Percentiles rank a stretch among this genome's conserved stretches.
Evolutionary conservation across 2,329 filamentous ascomycete species (phyloP).

Genomic region (Paecilomyces niveus): DNA sequence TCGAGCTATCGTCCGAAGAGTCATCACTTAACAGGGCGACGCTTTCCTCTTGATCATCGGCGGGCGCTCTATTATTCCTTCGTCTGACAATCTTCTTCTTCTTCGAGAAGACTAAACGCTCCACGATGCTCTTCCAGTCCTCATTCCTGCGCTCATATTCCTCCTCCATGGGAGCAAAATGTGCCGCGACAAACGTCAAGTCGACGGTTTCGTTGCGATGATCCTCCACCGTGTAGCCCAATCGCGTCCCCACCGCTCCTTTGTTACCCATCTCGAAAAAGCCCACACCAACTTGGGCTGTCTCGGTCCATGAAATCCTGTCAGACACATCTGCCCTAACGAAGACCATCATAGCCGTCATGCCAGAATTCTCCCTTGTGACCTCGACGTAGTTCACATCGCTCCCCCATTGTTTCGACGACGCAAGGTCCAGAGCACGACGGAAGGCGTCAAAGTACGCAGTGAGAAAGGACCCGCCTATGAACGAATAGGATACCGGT

Average conservation of each 20-base stretch:
- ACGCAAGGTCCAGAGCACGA: conserved; percentile 64
- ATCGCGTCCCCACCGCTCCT: conserved; percentile 73
- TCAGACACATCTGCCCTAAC: conserved; percentile 54
- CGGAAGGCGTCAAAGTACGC: conserved; percentile 69
- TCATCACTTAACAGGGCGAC: conserved; percentile 22
- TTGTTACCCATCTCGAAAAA: conserved; percentile 90
- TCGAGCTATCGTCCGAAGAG: conserved; percentile 21
- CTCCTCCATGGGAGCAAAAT: conserved; percentile 82
- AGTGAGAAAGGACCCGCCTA: conserved; percentile 70
- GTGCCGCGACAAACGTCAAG: conserved; percentile 79
- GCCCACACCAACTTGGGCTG: conserved; percentile 79
- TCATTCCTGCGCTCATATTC: conserved; percentile 67
- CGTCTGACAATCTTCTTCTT: conserved; percentile 3
- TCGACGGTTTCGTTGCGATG: conserved; percentile 47
- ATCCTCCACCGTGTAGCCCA: conserved; percentile 48
- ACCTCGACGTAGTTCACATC: conserved; percentile 60
- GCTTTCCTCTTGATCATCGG: conserved; percentile 20
- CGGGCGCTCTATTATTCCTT: conserved; percentile 34
- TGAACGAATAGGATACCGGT: conserved; percentile 74
- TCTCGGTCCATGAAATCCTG: conserved; percentile 59
- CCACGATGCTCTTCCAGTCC: conserved; percentile 82
- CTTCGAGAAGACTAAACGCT: conserved; percentile 64
- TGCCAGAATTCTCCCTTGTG: conserved; percentile 67
- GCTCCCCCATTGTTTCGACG: conserved; percentile 35
- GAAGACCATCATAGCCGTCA: conserved; percentile 86